Conservation (phyloP, 805 yeast species). For the Suhomyces vadensis region DNA sequence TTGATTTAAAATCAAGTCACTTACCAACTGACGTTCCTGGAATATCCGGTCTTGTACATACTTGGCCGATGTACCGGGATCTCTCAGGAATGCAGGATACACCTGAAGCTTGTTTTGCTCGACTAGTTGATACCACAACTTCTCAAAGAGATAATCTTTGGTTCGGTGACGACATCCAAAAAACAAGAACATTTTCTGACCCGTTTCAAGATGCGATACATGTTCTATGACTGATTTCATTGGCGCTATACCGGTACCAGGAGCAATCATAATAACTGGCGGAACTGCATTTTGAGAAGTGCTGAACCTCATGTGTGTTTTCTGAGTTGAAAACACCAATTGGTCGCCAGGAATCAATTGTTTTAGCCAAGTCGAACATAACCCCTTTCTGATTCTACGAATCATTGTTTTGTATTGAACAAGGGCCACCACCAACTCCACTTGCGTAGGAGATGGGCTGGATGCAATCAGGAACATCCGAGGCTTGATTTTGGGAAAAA, state of each 20-base stretch:
- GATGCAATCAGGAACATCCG: conserved; percentile 86
- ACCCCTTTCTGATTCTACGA: conserved; percentile 71
- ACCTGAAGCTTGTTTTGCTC: conserved; percentile 34
- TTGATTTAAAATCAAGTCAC: conserved; percentile 51
- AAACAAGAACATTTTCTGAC: conserved; percentile 53
- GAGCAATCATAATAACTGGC: conserved; percentile 72
- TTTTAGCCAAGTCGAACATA: conserved; percentile 78
- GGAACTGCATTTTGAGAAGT: conserved; percentile 17
- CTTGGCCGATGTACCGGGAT: conserved; percentile 38
- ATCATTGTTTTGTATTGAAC: conserved; percentile 86
- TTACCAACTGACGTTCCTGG: conserved; percentile 48
- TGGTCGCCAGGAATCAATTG: conserved; percentile 47
- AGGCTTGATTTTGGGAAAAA: conserved; percentile 78
- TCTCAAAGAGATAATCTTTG: conserved; percentile 69
- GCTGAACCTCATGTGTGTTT: conserved; percentile 42
- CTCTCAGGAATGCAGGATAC: conserved; percentile 49
- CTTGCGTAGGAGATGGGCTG: conserved; percentile 33
- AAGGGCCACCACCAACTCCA: conserved; percentile 78
- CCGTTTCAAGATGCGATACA: conserved; percentile 13
- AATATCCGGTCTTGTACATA: conserved; percentile 81
- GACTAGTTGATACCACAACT: conserved; percentile 48
- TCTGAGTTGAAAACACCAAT: conserved; percentile 53
- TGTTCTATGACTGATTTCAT: conserved; percentile 67
- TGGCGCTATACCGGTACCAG: conserved; percentile 98
- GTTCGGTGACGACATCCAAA: conserved; percentile 69